Evolutionary conservation across 306 rosid genomes (phyloP), one percentile per base, ranked within the genome.

Genomic region (Acacia melanoxylon): DNA sequence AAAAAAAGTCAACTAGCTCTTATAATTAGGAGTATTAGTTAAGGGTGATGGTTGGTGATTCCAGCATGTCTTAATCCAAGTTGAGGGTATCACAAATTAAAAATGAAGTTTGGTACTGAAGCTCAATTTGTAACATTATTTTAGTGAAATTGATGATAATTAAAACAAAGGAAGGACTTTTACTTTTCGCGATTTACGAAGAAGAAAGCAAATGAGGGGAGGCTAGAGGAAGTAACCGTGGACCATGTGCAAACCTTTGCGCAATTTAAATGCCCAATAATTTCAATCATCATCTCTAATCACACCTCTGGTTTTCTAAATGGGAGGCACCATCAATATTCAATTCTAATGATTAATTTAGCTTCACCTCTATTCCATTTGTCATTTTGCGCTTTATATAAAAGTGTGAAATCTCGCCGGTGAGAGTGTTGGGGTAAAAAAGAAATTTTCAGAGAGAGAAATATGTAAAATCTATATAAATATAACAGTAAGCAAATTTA

Each of bases 261-360:
- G 37, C 13, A 42, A 17, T 83, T 85, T 80, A 80, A 78, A 79
- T 20, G 45, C 72, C 84, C 83, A 83, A 75, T 81, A 78, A 83
- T 75, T 66, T 78, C 73, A 85, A 88, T 85, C 83, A 85, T 85
- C 71, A 85, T 83, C 81, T 78, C 83, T 70, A 83, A 88, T 82
- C 37, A 83, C 82, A 77, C 77, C 48, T 10, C 46, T 71, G 71
- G 84, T 83, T 85, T 81, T 85, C 82, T 70, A 52, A 46, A 74
- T 70, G 67, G 87, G 87, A 78, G 91, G 70, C 91, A 81, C 29
- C 40, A 68, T 19, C 74, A 68, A 11, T 41, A 41, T 75, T 16
- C 63, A 68, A 70, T 78, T 81, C 52, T 52, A 67, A 56, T 59
- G 10, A 56, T 8, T 20, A 2, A 16, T 51, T 51, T 51, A 17